Evolutionary conservation across 2,329 filamentous ascomycete genomes (phyloP).

Genomic region (Venturia carpophila): DNA sequence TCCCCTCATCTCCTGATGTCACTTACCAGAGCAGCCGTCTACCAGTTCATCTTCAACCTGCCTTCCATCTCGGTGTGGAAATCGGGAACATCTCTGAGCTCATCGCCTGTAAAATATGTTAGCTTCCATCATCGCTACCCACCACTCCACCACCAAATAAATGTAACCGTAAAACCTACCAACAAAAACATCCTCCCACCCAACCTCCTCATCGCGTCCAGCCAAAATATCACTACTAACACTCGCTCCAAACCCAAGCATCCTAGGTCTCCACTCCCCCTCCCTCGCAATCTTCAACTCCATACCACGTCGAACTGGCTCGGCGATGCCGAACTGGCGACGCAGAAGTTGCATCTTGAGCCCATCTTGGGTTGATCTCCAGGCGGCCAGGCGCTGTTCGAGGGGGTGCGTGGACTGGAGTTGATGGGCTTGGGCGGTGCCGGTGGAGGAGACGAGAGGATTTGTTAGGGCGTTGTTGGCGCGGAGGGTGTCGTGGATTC

Average conservation of each 20-base stretch:
- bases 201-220: conserved; percentile 67
- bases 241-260: conserved; percentile 59
- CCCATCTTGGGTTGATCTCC: conserved; percentile 80
- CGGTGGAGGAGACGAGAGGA: conserved; percentile 35
- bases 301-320: conserved; percentile 89
- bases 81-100: conserved; percentile 59
- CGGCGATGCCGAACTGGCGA: conserved; percentile 81
- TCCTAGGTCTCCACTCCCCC: conserved; percentile 70
- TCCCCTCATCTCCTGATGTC: neutral
- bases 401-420: conserved; percentile 77
- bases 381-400: conserved; percentile 78
- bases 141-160: neutral
- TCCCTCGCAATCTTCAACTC: conserved; percentile 81
- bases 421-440: conserved; percentile 27
- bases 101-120: conserved; percentile 45
- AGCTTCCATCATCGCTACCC: neutral
- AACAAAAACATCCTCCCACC: conserved; percentile 86
- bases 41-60: conserved; percentile 71
- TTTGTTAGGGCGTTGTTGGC: conserved; percentile 59
- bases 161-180: conserved; percentile 45
- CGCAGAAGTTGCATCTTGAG: conserved; percentile 84
- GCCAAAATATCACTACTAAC: conserved; percentile 85
- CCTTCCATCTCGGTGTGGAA: conserved; percentile 93
- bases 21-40: conserved; percentile 18
- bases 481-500: conserved; percentile 88